Evolutionary conservation across 805 yeast genomes (phyloP).

Genomic region (Saturnispora sekii): DNA sequence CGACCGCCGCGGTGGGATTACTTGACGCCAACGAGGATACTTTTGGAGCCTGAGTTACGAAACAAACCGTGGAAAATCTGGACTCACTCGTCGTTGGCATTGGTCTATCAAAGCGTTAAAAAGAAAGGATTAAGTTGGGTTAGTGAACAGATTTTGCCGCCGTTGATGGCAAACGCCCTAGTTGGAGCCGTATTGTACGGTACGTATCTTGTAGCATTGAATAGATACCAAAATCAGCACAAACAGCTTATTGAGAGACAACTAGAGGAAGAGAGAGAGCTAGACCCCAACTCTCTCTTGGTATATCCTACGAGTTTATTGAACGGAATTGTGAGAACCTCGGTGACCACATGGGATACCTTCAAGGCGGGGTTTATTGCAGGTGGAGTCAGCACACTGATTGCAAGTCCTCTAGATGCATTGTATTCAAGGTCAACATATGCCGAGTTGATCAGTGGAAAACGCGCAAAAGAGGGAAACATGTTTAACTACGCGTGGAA

Average conservation of each 20-base stretch:
- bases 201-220: conserved; percentile 56
- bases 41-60: conserved; percentile 35
- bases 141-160: conserved; percentile 81
- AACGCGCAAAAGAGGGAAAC: conserved; percentile 40
- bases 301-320: conserved; percentile 3
- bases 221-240: conserved; percentile 23
- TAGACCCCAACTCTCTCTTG: conserved; percentile 23
- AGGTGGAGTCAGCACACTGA: conserved; percentile 79
- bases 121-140: conserved; percentile 69
- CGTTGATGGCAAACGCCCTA: conserved; percentile 79
- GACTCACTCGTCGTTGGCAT: conserved; percentile 74
- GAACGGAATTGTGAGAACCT: conserved; percentile 7
- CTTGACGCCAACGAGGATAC: conserved; percentile 53
- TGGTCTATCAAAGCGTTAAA: conserved; percentile 59
- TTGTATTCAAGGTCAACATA: conserved; percentile 73
- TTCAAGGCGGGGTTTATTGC: conserved; percentile 78
- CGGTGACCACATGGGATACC: conserved; percentile 36
- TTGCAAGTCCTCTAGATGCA: conserved; percentile 92
- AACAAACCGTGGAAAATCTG: conserved; percentile 42
- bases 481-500: conserved; percentile 68
- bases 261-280: conserved; percentile 9
- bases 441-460: conserved; percentile 58
- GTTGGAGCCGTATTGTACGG: conserved; percentile 82
- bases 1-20: conserved; percentile 88
- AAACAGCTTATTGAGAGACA: conserved; percentile 12